Evolutionary conservation across 164 flowering plant genomes (phyloP), one percentile per base, ranked within the genome.

Genomic region (Stephania japonica): DNA sequence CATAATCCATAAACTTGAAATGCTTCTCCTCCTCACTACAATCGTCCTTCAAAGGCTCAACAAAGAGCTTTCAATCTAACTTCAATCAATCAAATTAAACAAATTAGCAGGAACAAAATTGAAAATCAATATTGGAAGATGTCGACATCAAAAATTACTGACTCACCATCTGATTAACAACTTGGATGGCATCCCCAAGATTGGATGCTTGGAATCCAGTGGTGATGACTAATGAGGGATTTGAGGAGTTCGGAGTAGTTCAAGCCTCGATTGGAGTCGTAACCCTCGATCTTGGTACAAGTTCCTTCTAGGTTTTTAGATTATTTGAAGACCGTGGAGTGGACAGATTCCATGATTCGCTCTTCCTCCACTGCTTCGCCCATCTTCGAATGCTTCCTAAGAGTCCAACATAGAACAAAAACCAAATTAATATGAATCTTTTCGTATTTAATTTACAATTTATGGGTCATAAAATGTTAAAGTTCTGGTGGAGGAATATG

Each of bases 141-240:
- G 2, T 32, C 3, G 38, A 32, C 4, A n/a, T n/a, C n/a, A n/a
- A n/a, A n/a, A n/a, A n/a, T 32, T 2, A 32, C 3, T 32, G 56
- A 70, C 77, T 53, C 69, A 95, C 99, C 99, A 95, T 95, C 42
- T 87, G 79, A 75, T 92, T 89, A 56, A 93, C 93, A 11, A 87
- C 78, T 65, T 85, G 75, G 61, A 95, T 88, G 67, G 98, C 97
- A 9, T 95, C 98, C 2, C 98, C 99, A 59, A 93, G 90, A 75
- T 93, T 91, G 75, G 98, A 89, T 53, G 99, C 99, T 79, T 95
- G 99, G 70, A 93, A 95, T 1, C 98, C 99, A 44, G 97, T 89
- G 42, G 91, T 79, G 42, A 81, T 64, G n/a, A n/a, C n/a, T n/a
- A n/a, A n/a, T n/a, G 85, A 95, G 70, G 65, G 97, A 89, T 68